Conservation (phyloP, 73 alveolate species). For the Strombidium stylifer region DNA sequence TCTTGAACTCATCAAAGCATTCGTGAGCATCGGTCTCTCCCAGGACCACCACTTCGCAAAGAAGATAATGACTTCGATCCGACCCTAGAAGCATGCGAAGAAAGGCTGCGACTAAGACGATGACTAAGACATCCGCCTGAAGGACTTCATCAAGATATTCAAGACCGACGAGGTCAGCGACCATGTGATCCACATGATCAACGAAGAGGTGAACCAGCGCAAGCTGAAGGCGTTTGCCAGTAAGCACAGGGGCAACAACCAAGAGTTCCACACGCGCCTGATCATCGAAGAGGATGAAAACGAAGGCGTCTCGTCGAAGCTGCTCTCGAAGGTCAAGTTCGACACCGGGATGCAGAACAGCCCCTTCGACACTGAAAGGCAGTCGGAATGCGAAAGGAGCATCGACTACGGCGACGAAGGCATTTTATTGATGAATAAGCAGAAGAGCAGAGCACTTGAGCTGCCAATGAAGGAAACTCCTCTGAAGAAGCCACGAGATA, state of each 20-base stretch:
- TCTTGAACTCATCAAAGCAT: constrained; percentile 48
- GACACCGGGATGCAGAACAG: too few species aligned
- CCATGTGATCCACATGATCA: constrained; percentile 31
- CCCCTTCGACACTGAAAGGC: too few species aligned
- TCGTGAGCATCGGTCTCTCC: constrained; percentile 48
- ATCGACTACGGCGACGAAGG: too few species aligned
- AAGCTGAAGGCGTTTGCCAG: background rate
- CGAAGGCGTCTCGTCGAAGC: too few species aligned
- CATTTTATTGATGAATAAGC: too few species aligned
- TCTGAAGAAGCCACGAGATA: too few species aligned
- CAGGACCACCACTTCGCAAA: constrained; percentile 48
- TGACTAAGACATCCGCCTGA: constrained; percentile 39
- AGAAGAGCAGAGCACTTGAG: too few species aligned
- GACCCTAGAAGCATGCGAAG: constrained; percentile 4
- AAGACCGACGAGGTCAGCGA: constrained; percentile 56
- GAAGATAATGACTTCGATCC: constrained; percentile 37
- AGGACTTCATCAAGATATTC: constrained; percentile 58
- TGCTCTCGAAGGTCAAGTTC: too few species aligned
- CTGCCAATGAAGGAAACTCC: too few species aligned
- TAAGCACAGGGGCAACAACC: background rate
- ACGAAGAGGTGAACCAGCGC: constrained; percentile 21
- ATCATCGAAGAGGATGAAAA: too few species aligned
- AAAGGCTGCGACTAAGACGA: constrained; percentile 17
- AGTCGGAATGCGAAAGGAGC: too few species aligned
- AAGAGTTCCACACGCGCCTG: too few species aligned